A percentile compares a stretch with the other conserved stretches of the same genome.
Conservation (phyloP, 768 basidiomycete species). For the Tulasnella sp. region DNA sequence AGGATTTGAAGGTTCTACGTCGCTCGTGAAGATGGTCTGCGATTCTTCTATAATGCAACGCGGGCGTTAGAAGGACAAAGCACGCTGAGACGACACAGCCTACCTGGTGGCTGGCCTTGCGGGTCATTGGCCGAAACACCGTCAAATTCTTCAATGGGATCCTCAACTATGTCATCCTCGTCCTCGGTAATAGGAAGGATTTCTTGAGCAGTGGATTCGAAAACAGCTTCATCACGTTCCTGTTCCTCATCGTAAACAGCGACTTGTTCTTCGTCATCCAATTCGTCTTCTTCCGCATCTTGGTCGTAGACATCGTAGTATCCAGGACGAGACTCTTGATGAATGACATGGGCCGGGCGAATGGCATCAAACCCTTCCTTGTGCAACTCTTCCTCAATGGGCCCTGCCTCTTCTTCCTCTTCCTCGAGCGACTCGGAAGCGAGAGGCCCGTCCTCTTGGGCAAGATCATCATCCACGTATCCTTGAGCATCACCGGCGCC, state of each 20-base stretch:
- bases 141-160: neutral
- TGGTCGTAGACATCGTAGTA: conserved; percentile 6
- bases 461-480: neutral
- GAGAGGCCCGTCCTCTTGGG: neutral
- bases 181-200: neutral
- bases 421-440: neutral
- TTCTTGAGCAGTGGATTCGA: neutral
- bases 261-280: conserved; percentile 8
- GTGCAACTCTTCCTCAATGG: neutral
- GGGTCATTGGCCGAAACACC: neutral
- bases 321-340: conserved; percentile 14
- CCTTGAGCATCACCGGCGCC: neutral
- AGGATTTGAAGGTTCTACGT: neutral
- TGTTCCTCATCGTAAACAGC: neutral
- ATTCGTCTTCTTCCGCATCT: conserved; percentile 9
- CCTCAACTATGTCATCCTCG: neutral
- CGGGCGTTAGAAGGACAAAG: neutral
- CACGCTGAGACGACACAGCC: neutral
- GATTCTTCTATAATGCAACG: neutral
- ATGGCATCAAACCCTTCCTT: neutral
- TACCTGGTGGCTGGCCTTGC: neutral
- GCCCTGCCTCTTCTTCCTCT: neutral
- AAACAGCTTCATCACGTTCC: neutral
- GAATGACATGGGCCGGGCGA: neutral
- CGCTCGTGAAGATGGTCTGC: neutral